Evolutionary conservation across 139 green algal species (phyloP), one percentile per base, ranked within the genome.

Genomic region (Eudorina sp.): DNA sequence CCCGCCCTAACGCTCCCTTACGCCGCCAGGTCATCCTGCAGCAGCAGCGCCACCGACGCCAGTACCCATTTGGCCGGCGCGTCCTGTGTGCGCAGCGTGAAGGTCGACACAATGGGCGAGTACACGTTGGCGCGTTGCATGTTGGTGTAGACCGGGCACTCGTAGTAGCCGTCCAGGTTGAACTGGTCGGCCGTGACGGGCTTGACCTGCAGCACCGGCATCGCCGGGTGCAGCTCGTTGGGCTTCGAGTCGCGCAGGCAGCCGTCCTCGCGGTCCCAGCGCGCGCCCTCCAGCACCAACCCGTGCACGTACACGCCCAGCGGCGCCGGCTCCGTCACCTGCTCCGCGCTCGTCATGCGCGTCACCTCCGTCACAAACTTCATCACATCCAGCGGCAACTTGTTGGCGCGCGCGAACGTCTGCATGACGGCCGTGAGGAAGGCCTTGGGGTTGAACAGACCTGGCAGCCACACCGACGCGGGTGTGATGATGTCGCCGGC

Each of bases 81-180:
- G 25, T 97, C 95, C 41, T 92, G 87, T 3, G 94, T 97, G 81
- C 91, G 94, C 85, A 98, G 90, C 25, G 96, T 98, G 90, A 98
- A 98, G 25, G 81, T 95, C 66, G 76, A 91, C 51, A 98, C 94
- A 41, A 93, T 92, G 7, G 96, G 94, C 25, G 89, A 96, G 92
- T 98, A 98, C 27, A 98, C 96, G 84, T 98, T 98, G 60, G 95
- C 95, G 60, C 94, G 92, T 93, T 97, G 95, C 95, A 97, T 96
- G 92, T 98, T 98, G 69, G 92, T 96, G 92, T 98, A 98, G n/a
- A 98, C 95, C 1, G 96, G 96, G 91, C 94, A 97, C 36, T 91
- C 51, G 89, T 98, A 98, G 85, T 96, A 96, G 27, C 94, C 94
- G 4, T 95, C 90, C 51, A 93, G 81, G 76, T 90, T 92, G 86